Evolutionary conservation across 2,329 filamentous ascomycete genomes (phyloP), one percentile per base, ranked within the genome.

Genomic region (Polytolypa hystricis): DNA sequence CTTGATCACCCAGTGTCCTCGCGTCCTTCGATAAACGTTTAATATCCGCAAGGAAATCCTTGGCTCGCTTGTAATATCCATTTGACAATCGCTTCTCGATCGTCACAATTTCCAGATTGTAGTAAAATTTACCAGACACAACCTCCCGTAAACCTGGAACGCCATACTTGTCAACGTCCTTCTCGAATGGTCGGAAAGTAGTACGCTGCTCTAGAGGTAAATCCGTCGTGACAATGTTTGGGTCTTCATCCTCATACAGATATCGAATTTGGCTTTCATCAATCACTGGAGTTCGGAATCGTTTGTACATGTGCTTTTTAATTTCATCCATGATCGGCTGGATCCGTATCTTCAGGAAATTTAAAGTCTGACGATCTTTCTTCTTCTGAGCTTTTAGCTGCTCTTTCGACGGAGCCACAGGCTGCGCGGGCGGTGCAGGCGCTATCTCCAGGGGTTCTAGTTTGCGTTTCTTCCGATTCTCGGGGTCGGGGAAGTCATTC

Each of bases 251-350:
- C 18, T 85, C 78, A 51, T 84, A 84, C 1, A 96, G 68, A 55
- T 96, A 94, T 14, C 77, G 70, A 41, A 93, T 85, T 45, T 79
- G 73, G 8, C 62, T 59, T 35, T 84, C 78, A 2, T 84, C 76
- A 42, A 98, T 80, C 28, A 84, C 75, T 1, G 84, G 80, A 38
- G 78, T 77, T 42, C 86, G 74, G 62, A 96, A 96, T 47, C 85
- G 85, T 55, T 81, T 84, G 63, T 94, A 93, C n/a, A n/a, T n/a
- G n/a, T n/a, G n/a, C 55, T 82, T 86, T 57, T 93, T 91, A 54
- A 98, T 84, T 60, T 95, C 85, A 48, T 98, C 89, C 86, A 98
- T 95, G 47, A 96, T 84, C 2, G 84, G 85, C 58, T 95, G 87
- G 37, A 98, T 77, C 36, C 81, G 70, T 26, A 93, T 78, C 65